Evolutionary conservation across 179 eudicot genomes (phyloP), one percentile per base, ranked within the genome.

Genomic region (Silene noctiflora): DNA sequence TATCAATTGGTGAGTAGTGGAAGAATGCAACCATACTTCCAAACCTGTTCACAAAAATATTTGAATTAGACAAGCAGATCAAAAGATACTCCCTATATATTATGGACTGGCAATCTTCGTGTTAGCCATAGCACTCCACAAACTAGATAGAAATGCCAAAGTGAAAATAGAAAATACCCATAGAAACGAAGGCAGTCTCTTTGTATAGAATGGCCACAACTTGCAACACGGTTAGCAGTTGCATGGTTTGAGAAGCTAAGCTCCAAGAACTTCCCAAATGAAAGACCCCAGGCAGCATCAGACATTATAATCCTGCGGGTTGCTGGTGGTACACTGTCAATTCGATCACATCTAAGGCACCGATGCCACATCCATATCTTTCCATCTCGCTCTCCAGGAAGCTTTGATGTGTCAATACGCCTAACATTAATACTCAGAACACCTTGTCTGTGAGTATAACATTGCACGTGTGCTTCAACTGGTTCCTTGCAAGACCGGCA

Each of bases 331-430:
- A 90, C 86, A 29, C 95, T 91, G 73, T 88, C 91, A 21, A 81
- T 69, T 35, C 79, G 89, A 10, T 83, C 86, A 78, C 99, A 96
- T 82, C 86, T 87, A 79, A 96, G 92, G 88, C 99, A 96, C 67
- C 99, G 82, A 79, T 96, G 98, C 99, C 99, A 96, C 99, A 96
- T 96, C 99, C 99, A 94, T 79, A 96, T 96, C 84, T 91, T 96
- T 51, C 97, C 97, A 82, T 96, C 98, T 67, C 82, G 85, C 81
- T 90, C 93, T 72, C 99, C 99, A 71, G 92, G 84, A 71, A 96
- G 90, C 79, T 85, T 89, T 64, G 83, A 69, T 20, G 85, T 82
- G 75, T 89, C 88, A 1, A 93, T 77, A 21, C 92, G 88, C 76
- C 87, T 87, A 73, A 96, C 98, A 84, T 90, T 91, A 73, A 96